Percentiles rank a stretch among this genome's conserved stretches.
Evolutionary conservation across 768 basidiomycete genomes (phyloP).

Genomic region (Boletus reticuloceps): DNA sequence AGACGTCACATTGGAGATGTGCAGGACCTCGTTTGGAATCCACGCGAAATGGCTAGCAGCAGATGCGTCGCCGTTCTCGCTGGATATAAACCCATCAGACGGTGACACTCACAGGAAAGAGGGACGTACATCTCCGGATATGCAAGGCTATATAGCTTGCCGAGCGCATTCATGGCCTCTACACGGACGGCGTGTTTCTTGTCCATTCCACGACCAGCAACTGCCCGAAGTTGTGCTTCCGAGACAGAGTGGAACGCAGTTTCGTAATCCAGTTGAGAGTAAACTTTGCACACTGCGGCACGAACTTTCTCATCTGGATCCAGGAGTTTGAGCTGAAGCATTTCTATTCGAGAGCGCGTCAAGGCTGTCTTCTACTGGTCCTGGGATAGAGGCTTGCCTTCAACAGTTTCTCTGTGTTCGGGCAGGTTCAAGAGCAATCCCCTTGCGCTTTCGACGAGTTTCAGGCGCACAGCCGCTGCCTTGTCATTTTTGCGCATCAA

Average conservation of each 20-base stretch:
- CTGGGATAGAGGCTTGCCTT: slow-evolving; percentile 51
- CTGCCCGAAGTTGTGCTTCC: slow-evolving; percentile 51
- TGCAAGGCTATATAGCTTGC: slow-evolving; percentile 75
- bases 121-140: slow-evolving; percentile 82
- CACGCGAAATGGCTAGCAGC: slow-evolving; percentile 84
- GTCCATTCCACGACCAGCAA: slow-evolving; percentile 77
- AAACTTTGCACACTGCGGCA: slow-evolving; percentile 77
- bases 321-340: slow-evolving; percentile 59
- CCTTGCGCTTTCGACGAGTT: slow-evolving; percentile 70
- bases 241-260: slow-evolving; percentile 81
- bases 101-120: background rate
- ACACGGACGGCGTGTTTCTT: slow-evolving; percentile 73
- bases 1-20: slow-evolving; percentile 44
- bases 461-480: slow-evolving; percentile 62
- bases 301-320: slow-evolving; percentile 95
- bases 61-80: slow-evolving; percentile 73
- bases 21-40: slow-evolving; percentile 81
- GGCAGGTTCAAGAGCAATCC: slow-evolving; percentile 62
- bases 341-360: slow-evolving; percentile 38
- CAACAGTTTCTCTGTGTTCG: slow-evolving; percentile 66
- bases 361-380: background rate
- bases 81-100: slow-evolving; percentile 29
- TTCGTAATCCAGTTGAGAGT: slow-evolving; percentile 87
- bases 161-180: slow-evolving; percentile 77
- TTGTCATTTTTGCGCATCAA: slow-evolving; percentile 77